phyloP scores from a whole-genome alignment of 805 yeast genomes.

The Kluyveromyces wickerhamii region DNA sequence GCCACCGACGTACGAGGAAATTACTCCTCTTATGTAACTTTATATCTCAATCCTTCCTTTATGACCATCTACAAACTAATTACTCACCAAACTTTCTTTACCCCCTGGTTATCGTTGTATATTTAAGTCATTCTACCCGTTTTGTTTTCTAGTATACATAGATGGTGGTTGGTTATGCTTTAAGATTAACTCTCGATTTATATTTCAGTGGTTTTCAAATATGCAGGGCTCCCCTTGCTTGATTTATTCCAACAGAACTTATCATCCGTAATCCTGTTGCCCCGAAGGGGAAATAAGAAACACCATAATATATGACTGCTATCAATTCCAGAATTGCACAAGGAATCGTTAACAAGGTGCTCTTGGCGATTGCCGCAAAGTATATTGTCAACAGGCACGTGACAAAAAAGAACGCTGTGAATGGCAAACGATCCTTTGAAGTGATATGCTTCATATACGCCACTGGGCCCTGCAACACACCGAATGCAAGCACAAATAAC shows the following conservation, averaged over 20 bases:
- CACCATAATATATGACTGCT: constrained; percentile 83
- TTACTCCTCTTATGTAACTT: constrained; percentile 14
- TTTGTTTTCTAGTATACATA: too few relatives aligned
- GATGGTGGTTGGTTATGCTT: too few relatives aligned
- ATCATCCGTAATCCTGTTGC: constrained; percentile 62
- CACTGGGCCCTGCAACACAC: constrained; percentile 87
- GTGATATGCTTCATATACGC: constrained; percentile 66
- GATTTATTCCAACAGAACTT: constrained; percentile 47
- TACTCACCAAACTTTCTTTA: too few relatives aligned
- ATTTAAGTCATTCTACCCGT: too few relatives aligned
- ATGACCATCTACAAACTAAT: constrained; percentile 3
- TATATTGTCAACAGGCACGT: constrained; percentile 72
- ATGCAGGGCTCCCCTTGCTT: constrained; percentile 36
- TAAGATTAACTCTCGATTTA: too few relatives aligned
- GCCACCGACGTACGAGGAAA: constrained; percentile 32
- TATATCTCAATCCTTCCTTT: not conserved
- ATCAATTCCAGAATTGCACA: constrained; percentile 71
- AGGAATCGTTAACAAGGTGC: constrained; percentile 67
- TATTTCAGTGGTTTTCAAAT: too few relatives aligned
- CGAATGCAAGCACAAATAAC: constrained; percentile 81
- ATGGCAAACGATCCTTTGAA: constrained; percentile 69
- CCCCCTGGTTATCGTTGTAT: too few relatives aligned
- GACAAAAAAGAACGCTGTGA: constrained; percentile 73
- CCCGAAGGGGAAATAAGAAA: constrained; percentile 95
- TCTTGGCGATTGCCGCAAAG: constrained; percentile 58